Conservation (phyloP, 768 basidiomycete genomes). For the Pholiota microspora region DNA sequence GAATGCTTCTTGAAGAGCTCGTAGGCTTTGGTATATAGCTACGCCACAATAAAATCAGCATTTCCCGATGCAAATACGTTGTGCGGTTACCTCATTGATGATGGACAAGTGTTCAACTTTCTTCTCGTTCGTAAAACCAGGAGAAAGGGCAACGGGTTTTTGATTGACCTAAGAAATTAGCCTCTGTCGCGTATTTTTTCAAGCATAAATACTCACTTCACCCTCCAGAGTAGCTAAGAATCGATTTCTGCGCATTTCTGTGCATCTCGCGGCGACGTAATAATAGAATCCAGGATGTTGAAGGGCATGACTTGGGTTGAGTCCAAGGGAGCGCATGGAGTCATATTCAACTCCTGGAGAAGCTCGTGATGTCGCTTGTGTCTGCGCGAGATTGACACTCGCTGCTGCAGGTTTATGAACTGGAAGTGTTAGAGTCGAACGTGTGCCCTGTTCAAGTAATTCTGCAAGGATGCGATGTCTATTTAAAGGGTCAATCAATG, state of each 20-base stretch:
- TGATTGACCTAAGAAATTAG: constrained; percentile 24
- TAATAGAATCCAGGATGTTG: constrained; percentile 95
- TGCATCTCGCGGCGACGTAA: constrained; percentile 84
- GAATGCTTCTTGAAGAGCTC: constrained; percentile 85
- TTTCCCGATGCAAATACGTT: background rate
- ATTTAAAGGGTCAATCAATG: background rate
- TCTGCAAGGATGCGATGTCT: constrained; percentile 92
- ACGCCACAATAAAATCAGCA: constrained; percentile 8
- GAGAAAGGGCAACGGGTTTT: constrained; percentile 39
- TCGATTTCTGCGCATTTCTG: constrained; percentile 68
- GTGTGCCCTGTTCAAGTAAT: constrained; percentile 79
- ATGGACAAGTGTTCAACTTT: constrained; percentile 87
- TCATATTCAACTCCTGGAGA: constrained; percentile 44
- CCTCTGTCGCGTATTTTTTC: background rate
- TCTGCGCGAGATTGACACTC: constrained; percentile 17
- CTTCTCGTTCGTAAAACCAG: constrained; percentile 85
- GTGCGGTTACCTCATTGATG: constrained; percentile 70
- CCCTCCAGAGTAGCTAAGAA: constrained; percentile 59
- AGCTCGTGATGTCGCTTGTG: constrained; percentile 17
- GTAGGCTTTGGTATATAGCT: constrained; percentile 95
- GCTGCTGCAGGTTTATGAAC: constrained; percentile 45
- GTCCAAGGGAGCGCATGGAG: constrained; percentile 56
- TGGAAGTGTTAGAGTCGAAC: constrained; percentile 61
- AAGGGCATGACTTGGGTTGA: constrained; percentile 79
- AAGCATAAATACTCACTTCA: constrained; percentile 41